phyloP scores from a whole-genome alignment of 2,329 filamentous ascomycete genomes.

The Neofusicoccum umdonicola region DNA sequence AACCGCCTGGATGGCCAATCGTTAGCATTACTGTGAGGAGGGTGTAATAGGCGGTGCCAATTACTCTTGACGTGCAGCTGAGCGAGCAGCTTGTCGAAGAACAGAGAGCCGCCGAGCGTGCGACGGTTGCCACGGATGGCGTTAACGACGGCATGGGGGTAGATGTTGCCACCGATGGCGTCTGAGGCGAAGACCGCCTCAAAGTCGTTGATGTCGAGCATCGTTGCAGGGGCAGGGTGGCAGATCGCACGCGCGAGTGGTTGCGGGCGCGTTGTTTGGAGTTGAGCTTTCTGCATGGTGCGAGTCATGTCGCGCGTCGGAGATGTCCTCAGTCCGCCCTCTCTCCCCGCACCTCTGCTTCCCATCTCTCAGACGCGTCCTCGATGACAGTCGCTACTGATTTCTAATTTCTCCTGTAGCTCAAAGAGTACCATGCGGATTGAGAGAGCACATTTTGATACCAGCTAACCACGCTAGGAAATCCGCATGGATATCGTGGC shows the following conservation, averaged over 20 bases:
- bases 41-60: background rate
- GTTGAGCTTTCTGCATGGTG: conserved; percentile 10
- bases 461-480: too few relatives aligned
- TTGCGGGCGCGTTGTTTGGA: conserved; percentile 8
- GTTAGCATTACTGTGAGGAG: background rate
- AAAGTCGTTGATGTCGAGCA: conserved; percentile 67
- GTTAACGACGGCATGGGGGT: conserved; percentile 52
- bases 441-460: too few relatives aligned
- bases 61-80: conserved; percentile 70
- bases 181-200: conserved; percentile 60
- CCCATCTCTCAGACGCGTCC: background rate
- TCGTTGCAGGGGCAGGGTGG: conserved; percentile 28
- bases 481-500: too few relatives aligned
- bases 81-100: conserved; percentile 75
- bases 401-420: background rate
- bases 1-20: conserved; percentile 46
- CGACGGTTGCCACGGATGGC: conserved; percentile 67
- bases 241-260: conserved; percentile 22
- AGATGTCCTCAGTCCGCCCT: background rate
- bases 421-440: too few relatives aligned
- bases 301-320: conserved; percentile 14
- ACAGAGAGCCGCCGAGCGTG: conserved; percentile 66
- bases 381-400: background rate
- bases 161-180: background rate
- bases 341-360: background rate